Percentiles rank a stretch among this genome's conserved stretches.
Evolutionary conservation across 2,329 filamentous ascomycete genomes (phyloP).

Genomic region (Chaetothyriales sp.): DNA sequence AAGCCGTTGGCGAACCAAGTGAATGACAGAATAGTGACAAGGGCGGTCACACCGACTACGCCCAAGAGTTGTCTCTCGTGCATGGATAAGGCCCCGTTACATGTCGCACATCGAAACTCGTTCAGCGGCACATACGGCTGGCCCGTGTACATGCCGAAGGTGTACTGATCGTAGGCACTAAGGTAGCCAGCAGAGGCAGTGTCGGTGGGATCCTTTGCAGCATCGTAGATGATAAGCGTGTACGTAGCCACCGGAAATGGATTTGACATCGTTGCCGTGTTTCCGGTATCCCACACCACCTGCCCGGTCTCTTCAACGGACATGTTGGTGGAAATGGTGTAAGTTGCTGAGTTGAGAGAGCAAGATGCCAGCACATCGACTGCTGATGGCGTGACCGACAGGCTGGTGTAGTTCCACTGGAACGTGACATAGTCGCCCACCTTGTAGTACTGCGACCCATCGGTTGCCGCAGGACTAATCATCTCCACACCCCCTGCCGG

Average conservation of each 20-base stretch:
- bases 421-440: slow-evolving; percentile 50
- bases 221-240: slow-evolving; percentile 49
- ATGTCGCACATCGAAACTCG: slow-evolving; percentile 46
- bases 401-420: slow-evolving; percentile 52
- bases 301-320: slow-evolving; percentile 38
- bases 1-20: slow-evolving; percentile 36
- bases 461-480: slow-evolving; percentile 42
- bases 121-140: slow-evolving; percentile 16
- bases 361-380: slow-evolving; percentile 51
- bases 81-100: slow-evolving; percentile 37
- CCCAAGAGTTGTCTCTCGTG: slow-evolving; percentile 43
- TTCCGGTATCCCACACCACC: slow-evolving; percentile 48
- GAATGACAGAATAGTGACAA: slow-evolving; percentile 45
- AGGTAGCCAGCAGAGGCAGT: slow-evolving; percentile 43
- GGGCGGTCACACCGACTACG: slow-evolving; percentile 42
- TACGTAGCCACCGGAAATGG: slow-evolving; percentile 48
- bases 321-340: slow-evolving; percentile 49
- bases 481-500: slow-evolving; percentile 48
- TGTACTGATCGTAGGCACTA: slow-evolving; percentile 36
- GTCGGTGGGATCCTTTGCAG: slow-evolving; percentile 38
- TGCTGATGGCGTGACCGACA: slow-evolving; percentile 43
- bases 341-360: slow-evolving; percentile 43
- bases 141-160: slow-evolving; percentile 52
- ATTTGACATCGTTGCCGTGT: slow-evolving; percentile 33
- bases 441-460: slow-evolving; percentile 47